phyloP scores from a whole-genome alignment of 2,329 filamentous ascomycete species.

The Pyricularia grisea region DNA sequence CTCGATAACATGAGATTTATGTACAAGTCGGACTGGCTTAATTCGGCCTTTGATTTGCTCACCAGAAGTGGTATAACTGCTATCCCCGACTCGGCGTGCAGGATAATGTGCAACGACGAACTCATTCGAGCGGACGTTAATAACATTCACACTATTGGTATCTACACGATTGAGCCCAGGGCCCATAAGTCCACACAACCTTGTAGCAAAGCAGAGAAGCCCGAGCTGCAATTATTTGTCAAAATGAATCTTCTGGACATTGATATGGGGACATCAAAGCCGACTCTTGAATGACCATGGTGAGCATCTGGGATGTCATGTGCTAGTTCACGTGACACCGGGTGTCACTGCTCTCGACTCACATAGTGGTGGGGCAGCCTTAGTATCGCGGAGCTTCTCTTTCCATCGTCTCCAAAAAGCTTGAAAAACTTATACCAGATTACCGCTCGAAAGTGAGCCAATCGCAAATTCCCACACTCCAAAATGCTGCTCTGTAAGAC shows the following conservation, averaged over 20 bases:
- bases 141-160: too few relatives aligned
- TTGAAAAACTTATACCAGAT: not conserved
- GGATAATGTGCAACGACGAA: too few relatives aligned
- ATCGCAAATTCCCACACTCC: constrained; percentile 7
- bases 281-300: not conserved
- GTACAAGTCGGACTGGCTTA: not conserved
- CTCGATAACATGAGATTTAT: not conserved
- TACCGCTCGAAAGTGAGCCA: not conserved
- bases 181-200: too few relatives aligned
- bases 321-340: not conserved
- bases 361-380: not conserved
- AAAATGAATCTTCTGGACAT: not conserved
- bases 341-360: not conserved
- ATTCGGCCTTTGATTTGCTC: too few relatives aligned
- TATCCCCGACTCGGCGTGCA: too few relatives aligned
- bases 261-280: not conserved
- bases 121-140: too few relatives aligned
- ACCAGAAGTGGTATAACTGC: too few relatives aligned
- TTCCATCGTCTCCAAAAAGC: not conserved
- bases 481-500: constrained; percentile 57
- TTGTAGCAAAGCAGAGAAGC: too few relatives aligned
- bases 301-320: not conserved
- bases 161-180: too few relatives aligned
- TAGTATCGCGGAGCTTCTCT: not conserved
- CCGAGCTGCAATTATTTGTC: too few relatives aligned